Evolutionary conservation across 2,329 filamentous ascomycete species (phyloP).

Genomic region (Aspergillus pseudoglaucus): DNA sequence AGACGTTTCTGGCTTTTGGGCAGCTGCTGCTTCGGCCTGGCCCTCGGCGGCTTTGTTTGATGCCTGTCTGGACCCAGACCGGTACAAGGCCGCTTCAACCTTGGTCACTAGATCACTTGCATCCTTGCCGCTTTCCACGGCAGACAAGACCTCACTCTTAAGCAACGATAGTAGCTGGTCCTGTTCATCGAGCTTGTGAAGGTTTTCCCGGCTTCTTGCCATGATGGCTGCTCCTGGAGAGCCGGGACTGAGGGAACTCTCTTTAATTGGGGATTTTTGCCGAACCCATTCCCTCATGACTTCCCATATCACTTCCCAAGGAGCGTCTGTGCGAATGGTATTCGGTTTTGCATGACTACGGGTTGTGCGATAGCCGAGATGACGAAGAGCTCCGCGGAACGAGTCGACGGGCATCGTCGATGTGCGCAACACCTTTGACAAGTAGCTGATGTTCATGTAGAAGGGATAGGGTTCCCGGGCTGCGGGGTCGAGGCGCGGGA

Average conservation of each 20-base stretch:
- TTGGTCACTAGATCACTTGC: slow-evolving; percentile 35
- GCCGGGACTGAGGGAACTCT: slow-evolving; percentile 61
- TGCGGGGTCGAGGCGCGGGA: slow-evolving; percentile 52
- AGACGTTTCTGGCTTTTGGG: neutral
- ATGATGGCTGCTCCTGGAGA: slow-evolving; percentile 68
- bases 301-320: slow-evolving; percentile 86
- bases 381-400: slow-evolving; percentile 71
- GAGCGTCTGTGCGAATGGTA: slow-evolving; percentile 88
- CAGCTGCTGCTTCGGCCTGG: neutral
- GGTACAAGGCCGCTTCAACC: slow-evolving; percentile 41
- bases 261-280: slow-evolving; percentile 72
- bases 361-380: slow-evolving; percentile 74
- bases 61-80: slow-evolving; percentile 23
- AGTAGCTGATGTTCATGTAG: slow-evolving; percentile 69
- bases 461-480: slow-evolving; percentile 71
- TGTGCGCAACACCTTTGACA: slow-evolving; percentile 73
- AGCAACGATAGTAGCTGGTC: slow-evolving; percentile 25
- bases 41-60: neutral
- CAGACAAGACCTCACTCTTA: slow-evolving; percentile 31
- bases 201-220: slow-evolving; percentile 34
- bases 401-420: slow-evolving; percentile 71
- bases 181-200: slow-evolving; percentile 23
- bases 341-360: slow-evolving; percentile 85
- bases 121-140: slow-evolving; percentile 28
- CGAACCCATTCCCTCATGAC: slow-evolving; percentile 87